Evolutionary conservation across 495 filamentous ascomycete genomes (phyloP).

Genomic region (Friedmanniomyces simplex): DNA sequence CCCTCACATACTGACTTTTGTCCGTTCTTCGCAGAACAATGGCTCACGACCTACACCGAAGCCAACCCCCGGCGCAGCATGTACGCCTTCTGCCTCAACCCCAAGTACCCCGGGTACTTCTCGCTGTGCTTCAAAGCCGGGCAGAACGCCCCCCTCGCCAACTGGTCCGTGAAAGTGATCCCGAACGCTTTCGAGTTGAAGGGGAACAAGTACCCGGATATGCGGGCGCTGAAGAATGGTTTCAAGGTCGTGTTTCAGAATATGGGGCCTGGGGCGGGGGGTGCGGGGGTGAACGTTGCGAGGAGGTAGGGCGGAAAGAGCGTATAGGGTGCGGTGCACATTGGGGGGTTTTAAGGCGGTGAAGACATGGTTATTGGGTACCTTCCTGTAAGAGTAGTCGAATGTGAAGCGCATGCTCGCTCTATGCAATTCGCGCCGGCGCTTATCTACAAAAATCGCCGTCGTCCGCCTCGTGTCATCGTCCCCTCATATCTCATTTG

Average conservation of each 20-base stretch:
- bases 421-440: no score
- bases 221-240: constrained; percentile 86
- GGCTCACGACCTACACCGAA: constrained; percentile 88
- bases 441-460: no score
- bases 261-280: constrained; percentile 8
- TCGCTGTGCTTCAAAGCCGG: constrained; percentile 91
- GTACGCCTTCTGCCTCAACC: constrained; percentile 89
- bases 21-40: constrained; percentile 68
- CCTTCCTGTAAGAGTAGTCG: no score
- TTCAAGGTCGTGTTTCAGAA: constrained; percentile 52
- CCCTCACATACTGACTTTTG: neutral
- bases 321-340: no score
- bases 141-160: constrained; percentile 53
- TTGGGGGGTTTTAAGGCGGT: no score
- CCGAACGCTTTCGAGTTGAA: constrained; percentile 83
- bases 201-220: constrained; percentile 80
- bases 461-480: no score
- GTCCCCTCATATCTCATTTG: no score
- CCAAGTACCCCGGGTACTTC: constrained; percentile 90
- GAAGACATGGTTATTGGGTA: no score
- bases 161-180: constrained; percentile 83
- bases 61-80: constrained; percentile 89
- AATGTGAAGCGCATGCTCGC: no score
- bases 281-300: neutral
- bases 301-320: neutral